These are phyloP conservation scores for Striga hermonthica DNA, from an alignment of 305 asterid genomes.

Conservation along the genomic window DNA sequence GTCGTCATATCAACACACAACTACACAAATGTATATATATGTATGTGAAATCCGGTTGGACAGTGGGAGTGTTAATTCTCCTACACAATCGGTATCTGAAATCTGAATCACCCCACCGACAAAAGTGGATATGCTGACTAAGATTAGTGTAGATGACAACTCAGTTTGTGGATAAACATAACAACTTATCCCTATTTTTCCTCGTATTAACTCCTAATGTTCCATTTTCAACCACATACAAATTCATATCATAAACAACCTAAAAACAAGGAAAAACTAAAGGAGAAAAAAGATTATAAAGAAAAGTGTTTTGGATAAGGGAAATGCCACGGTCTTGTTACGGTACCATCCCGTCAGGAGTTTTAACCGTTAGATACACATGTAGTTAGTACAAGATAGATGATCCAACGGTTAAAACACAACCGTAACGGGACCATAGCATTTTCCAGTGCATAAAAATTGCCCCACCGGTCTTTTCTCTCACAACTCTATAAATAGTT, in stretches of 20 bases:
- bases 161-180: conserved; percentile 31
- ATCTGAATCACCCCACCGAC: background rate
- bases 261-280: background rate
- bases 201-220: background rate
- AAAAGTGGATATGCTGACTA: conserved; percentile 34
- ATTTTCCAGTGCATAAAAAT: too few species aligned
- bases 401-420: too few species aligned
- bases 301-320: conserved; percentile 35
- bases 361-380: too few species aligned
- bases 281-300: background rate
- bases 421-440: too few species aligned
- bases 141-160: conserved; percentile 34
- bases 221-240: background rate
- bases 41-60: too few species aligned
- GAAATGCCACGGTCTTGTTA: too few species aligned
- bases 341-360: too few species aligned
- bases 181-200: conserved; percentile 9
- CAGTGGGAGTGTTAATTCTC: too few species aligned
- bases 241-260: background rate
- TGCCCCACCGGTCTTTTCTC: conserved; percentile 36
- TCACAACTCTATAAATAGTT: conserved; percentile 22
- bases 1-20: too few species aligned
- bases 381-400: too few species aligned
- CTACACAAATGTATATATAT: too few species aligned
- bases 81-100: too few species aligned